phyloP scores from a whole-genome alignment of 305 asterid genomes.

The Plantago coronopus region DNA sequence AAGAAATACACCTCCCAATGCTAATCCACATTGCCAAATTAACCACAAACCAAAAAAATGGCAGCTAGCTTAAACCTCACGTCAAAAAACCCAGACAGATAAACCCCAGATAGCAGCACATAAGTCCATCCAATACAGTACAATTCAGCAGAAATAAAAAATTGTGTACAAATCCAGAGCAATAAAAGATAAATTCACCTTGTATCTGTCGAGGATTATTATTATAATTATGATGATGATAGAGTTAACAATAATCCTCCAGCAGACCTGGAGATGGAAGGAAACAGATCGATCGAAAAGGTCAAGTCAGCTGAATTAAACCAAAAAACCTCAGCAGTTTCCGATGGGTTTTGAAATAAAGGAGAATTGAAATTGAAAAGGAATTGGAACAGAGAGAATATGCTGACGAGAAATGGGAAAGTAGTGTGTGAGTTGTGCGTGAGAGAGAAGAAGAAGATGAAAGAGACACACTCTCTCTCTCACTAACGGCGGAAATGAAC shows the following conservation, averaged over 20 bases:
- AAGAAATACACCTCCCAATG: slow-evolving; percentile 15
- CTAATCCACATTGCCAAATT: slow-evolving; percentile 18
- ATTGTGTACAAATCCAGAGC: no score
- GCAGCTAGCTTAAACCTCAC: slow-evolving; percentile 16
- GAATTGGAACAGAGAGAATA: neutral
- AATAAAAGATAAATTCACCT: slow-evolving; percentile 41
- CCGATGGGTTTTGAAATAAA: neutral
- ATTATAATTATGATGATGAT: neutral
- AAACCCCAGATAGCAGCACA: slow-evolving; percentile 8
- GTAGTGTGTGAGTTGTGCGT: neutral
- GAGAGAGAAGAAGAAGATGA: slow-evolving; percentile 5
- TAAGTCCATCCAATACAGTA: neutral
- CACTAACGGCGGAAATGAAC: slow-evolving; percentile 11
- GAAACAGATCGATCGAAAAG: slow-evolving; percentile 41
- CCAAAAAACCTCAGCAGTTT: neutral
- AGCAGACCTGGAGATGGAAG: slow-evolving; percentile 24
- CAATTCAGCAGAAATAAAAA: neutral
- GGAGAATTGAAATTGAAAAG: neutral
- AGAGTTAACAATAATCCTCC: slow-evolving; percentile 15
- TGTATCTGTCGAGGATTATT: slow-evolving; percentile 21
- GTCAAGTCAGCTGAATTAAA: slow-evolving; percentile 15
- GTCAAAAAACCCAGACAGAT: slow-evolving; percentile 20
- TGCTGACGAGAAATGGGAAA: slow-evolving; percentile 3
- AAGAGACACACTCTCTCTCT: neutral
- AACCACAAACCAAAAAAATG: slow-evolving; percentile 5